Evolutionary conservation across 306 rosid genomes (phyloP).

Genomic region (Casuarina cunninghamiana): DNA sequence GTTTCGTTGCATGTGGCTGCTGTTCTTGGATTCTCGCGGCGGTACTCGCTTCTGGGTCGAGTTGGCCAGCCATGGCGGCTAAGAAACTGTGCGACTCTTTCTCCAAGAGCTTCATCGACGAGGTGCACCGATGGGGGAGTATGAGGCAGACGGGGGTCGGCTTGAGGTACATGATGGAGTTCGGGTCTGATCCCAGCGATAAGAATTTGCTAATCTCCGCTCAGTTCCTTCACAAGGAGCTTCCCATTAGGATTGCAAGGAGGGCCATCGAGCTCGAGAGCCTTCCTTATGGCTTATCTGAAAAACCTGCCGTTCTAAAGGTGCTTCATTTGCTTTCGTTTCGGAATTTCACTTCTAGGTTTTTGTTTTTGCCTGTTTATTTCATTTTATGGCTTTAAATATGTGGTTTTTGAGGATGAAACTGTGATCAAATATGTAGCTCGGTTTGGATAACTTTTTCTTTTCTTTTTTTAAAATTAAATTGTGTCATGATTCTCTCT

Average conservation of each 20-base stretch:
- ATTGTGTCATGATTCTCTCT: neutral
- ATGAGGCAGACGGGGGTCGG: slow-evolving; percentile 83
- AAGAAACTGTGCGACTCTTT: slow-evolving; percentile 61
- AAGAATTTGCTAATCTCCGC: slow-evolving; percentile 67
- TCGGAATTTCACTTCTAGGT: neutral
- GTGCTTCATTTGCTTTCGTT: slow-evolving; percentile 21
- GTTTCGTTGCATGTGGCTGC: slow-evolving; percentile 35
- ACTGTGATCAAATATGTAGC: neutral
- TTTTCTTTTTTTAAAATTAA: too few species aligned
- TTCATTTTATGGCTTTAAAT: neutral
- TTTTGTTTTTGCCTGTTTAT: neutral
- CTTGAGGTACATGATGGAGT: slow-evolving; percentile 87
- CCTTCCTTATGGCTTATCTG: slow-evolving; percentile 79
- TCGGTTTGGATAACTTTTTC: too few species aligned
- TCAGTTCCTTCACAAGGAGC: slow-evolving; percentile 84
- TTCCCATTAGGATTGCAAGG: slow-evolving; percentile 82
- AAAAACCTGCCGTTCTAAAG: slow-evolving; percentile 75
- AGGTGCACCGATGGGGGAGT: slow-evolving; percentile 79
- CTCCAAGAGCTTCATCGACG: slow-evolving; percentile 64
- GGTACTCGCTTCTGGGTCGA: neutral
- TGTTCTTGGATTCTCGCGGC: neutral
- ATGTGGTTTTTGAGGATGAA: neutral
- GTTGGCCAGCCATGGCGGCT: slow-evolving; percentile 54
- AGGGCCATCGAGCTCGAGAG: slow-evolving; percentile 70
- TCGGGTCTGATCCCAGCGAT: slow-evolving; percentile 56